Conservation (phyloP, 306 rosid genomes). For the Rosa rugosa region DNA sequence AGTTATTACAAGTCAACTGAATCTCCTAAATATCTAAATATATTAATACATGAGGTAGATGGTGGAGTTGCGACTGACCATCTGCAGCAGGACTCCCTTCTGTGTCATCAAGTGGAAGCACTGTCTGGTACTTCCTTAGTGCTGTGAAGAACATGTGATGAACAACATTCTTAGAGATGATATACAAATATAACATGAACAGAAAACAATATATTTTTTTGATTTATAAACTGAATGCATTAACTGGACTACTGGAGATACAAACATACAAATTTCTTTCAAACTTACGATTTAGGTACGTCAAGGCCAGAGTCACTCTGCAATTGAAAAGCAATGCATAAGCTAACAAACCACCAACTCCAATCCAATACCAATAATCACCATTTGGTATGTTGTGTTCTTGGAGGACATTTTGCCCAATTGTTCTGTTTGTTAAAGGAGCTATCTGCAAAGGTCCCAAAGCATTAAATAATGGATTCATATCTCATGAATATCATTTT, state of each 20-base stretch:
- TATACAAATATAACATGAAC: background rate
- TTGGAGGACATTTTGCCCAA: slow-evolving; percentile 61
- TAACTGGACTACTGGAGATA: slow-evolving; percentile 3
- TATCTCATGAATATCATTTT: slow-evolving; percentile 7
- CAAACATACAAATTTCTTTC: slow-evolving; percentile 13
- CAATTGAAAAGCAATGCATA: slow-evolving; percentile 59
- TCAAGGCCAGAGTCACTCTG: slow-evolving; percentile 63
- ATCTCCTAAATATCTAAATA: background rate
- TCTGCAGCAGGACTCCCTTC: slow-evolving; percentile 36
- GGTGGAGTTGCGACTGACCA: slow-evolving; percentile 37
- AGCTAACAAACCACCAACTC: slow-evolving; percentile 42
- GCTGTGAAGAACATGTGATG: slow-evolving; percentile 41
- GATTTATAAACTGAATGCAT: slow-evolving; percentile 1
- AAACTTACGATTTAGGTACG: slow-evolving; percentile 78
- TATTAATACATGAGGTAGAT: slow-evolving; percentile 6
- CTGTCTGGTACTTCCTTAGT: slow-evolving; percentile 50
- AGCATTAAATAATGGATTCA: slow-evolving; percentile 5
- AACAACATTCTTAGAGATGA: slow-evolving; percentile 13
- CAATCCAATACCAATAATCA: slow-evolving; percentile 77
- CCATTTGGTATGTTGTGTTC: slow-evolving; percentile 50
- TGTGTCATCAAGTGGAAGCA: slow-evolving; percentile 41
- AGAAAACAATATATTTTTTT: background rate
- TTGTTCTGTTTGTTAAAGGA: slow-evolving; percentile 33
- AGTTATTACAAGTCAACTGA: slow-evolving; percentile 11
- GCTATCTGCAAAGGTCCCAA: slow-evolving; percentile 53